These are phyloP conservation scores for Trichoderma simmonsii DNA, from an alignment of 2,329 filamentous ascomycete species.

Conservation along the genomic window DNA sequence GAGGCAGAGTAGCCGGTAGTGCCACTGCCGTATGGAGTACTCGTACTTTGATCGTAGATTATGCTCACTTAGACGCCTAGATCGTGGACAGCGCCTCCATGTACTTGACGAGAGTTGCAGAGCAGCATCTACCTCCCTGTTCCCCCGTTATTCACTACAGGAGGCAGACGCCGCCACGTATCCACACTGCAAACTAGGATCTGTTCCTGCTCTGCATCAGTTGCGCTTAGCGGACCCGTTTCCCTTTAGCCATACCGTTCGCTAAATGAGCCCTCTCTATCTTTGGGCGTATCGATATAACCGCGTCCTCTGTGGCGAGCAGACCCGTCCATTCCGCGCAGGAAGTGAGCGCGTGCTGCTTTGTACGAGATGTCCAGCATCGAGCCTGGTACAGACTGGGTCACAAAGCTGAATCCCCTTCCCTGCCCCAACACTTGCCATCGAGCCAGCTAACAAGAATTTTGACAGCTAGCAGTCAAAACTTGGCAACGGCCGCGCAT, in stretches of 20 bases:
- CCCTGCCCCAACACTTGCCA: not conserved
- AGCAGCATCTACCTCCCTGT: not conserved
- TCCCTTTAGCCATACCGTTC: slow-evolving; percentile 1
- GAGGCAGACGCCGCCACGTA: slow-evolving; percentile 11
- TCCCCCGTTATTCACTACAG: slow-evolving; percentile 3
- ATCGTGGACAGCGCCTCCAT: not conserved
- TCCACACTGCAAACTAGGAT: slow-evolving; percentile 12
- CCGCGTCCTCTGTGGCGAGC: not conserved
- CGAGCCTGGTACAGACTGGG: too few species aligned
- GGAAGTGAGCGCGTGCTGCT: not conserved
- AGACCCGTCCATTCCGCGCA: not conserved
- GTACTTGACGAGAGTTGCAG: not conserved
- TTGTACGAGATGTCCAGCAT: not conserved
- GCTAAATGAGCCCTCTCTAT: not conserved
- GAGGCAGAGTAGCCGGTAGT: not conserved
- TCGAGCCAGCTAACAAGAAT: not conserved
- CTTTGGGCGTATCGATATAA: not conserved
- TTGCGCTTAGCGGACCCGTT: slow-evolving; percentile 12
- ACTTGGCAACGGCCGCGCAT: not conserved
- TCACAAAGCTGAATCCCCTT: not conserved
- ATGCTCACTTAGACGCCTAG: not conserved
- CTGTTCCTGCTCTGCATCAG: slow-evolving; percentile 13
- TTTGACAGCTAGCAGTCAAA: not conserved
- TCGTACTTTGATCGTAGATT: not conserved
- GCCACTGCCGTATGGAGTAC: not conserved